A percentile compares a stretch with the other conserved stretches of the same genome.
These are phyloP conservation scores for Pythium biforme DNA, from an alignment of 352 stramenopile genomes.

Conservation along the genomic window DNA sequence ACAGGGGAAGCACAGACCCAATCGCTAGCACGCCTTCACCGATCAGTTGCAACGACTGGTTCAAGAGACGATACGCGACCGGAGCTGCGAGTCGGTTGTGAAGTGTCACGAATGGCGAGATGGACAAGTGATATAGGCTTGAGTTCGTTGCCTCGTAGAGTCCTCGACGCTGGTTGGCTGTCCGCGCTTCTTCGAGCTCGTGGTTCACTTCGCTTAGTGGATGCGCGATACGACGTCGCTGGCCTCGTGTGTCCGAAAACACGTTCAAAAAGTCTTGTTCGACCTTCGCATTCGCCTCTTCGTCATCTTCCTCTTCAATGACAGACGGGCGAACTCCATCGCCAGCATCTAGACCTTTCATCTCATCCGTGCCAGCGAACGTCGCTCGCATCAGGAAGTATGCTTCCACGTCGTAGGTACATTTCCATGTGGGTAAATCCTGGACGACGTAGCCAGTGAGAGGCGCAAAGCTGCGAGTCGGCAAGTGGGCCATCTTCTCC, in stretches of 20 bases:
- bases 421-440: constrained; percentile 85
- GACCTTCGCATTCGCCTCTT: constrained; percentile 68
- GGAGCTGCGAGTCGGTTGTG: constrained; percentile 82
- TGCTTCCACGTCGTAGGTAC: constrained; percentile 86
- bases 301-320: constrained; percentile 32
- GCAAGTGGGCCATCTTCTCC: constrained; percentile 43
- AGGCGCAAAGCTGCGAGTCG: constrained; percentile 37
- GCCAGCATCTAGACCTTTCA: constrained; percentile 22
- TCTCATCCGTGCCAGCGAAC: constrained; percentile 66
- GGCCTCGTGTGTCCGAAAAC: constrained; percentile 44
- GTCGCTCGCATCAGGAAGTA: constrained; percentile 87
- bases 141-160: constrained; percentile 85
- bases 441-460: constrained; percentile 81
- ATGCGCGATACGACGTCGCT: constrained; percentile 51
- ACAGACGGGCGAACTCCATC: constrained; percentile 24
- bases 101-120: constrained; percentile 80
- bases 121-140: constrained; percentile 80
- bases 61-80: constrained; percentile 83
- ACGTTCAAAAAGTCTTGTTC: constrained; percentile 82
- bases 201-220: constrained; percentile 72
- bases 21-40: constrained; percentile 85
- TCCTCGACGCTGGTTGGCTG: constrained; percentile 68
- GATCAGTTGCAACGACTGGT: constrained; percentile 79
- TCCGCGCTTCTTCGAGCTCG: constrained; percentile 77
- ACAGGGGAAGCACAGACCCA: constrained; percentile 78